A percentile compares a stretch with the other conserved stretches of the same genome.
Conservation (phyloP, 2,329 filamentous ascomycete species). For the Exophiala sp. region DNA sequence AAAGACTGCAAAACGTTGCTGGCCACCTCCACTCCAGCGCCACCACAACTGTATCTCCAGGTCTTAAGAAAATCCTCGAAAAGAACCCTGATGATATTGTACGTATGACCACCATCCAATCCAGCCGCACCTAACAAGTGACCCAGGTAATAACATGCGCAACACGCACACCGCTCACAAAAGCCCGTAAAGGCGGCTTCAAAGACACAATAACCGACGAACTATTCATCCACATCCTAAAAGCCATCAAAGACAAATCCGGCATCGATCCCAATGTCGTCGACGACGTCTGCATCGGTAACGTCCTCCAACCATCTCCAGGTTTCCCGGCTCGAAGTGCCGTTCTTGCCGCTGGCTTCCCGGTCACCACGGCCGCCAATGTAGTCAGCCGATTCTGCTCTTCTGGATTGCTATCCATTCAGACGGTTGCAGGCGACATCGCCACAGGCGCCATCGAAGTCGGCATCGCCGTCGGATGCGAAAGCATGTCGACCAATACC, state of each 20-base stretch:
- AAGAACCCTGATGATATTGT: slow-evolving; percentile 69
- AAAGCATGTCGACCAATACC: slow-evolving; percentile 90
- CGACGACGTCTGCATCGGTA: slow-evolving; percentile 88
- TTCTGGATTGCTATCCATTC: slow-evolving; percentile 83
- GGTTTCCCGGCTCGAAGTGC: slow-evolving; percentile 91
- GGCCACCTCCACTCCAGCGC: slow-evolving; percentile 19
- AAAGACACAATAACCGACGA: slow-evolving; percentile 90
- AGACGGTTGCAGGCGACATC: slow-evolving; percentile 92
- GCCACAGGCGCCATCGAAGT: slow-evolving; percentile 88
- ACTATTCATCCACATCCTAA: slow-evolving; percentile 78
- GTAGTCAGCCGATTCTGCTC: slow-evolving; percentile 92
- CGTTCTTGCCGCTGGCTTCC: slow-evolving; percentile 84
- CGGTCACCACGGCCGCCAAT: slow-evolving; percentile 75
- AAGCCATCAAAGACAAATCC: slow-evolving; percentile 76
- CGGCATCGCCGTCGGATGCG: slow-evolving; percentile 88
- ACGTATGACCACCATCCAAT: slow-evolving; percentile 56
- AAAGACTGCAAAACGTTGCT: slow-evolving; percentile 19
- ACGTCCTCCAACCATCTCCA: slow-evolving; percentile 84
- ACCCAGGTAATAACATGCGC: slow-evolving; percentile 71
- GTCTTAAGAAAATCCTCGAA: slow-evolving; percentile 57
- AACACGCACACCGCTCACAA: slow-evolving; percentile 87
- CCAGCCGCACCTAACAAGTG: not conserved
- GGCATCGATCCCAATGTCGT: slow-evolving; percentile 83
- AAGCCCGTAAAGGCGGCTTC: slow-evolving; percentile 88
- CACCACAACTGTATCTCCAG: slow-evolving; percentile 15